Percentiles rank a stretch among this genome's conserved stretches.
These are phyloP conservation scores for Coccomyxa sp. DNA, from an alignment of 139 green algal species.

Conservation along the genomic window DNA sequence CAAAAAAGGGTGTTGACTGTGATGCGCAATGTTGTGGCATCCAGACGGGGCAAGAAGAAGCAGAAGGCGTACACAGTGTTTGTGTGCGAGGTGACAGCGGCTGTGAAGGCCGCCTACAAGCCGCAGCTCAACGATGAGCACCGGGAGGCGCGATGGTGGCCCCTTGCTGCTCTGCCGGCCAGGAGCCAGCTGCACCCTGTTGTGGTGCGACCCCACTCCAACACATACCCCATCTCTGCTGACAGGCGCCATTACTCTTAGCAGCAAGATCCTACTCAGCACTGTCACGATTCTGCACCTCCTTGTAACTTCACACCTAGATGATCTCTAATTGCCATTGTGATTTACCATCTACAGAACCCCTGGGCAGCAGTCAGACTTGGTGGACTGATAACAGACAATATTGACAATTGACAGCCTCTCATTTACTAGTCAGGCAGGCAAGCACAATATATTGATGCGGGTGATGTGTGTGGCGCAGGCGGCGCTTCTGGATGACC, in stretches of 20 bases:
- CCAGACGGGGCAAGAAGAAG: constrained; percentile 58
- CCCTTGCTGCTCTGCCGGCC: not conserved
- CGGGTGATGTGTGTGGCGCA: not conserved
- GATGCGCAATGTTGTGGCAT: not conserved
- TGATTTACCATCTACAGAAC: not conserved
- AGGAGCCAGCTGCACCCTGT: constrained; percentile 19
- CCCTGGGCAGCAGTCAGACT: not conserved
- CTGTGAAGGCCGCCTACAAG: constrained; percentile 5
- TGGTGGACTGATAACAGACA: not conserved
- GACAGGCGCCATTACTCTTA: not conserved
- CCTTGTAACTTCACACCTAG: not conserved
- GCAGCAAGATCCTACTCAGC: not conserved
- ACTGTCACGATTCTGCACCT: not conserved
- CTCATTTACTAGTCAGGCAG: too few species aligned
- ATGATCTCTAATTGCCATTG: not conserved
- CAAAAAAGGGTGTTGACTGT: too few species aligned
- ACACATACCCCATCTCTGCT: not conserved
- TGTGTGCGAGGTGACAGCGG: constrained; percentile 25
- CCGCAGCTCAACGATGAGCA: constrained; percentile 62
- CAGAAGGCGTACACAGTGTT: constrained; percentile 78
- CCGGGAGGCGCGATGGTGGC: constrained; percentile 35
- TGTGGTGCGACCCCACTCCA: constrained; percentile 4
- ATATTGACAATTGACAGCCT: too few species aligned
- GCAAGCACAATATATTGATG: too few species aligned
- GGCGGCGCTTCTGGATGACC: not conserved